Percentiles rank a stretch among this genome's conserved stretches.
phyloP scores from a whole-genome alignment of 495 filamentous ascomycete genomes.

The Tuber magnatum region DNA sequence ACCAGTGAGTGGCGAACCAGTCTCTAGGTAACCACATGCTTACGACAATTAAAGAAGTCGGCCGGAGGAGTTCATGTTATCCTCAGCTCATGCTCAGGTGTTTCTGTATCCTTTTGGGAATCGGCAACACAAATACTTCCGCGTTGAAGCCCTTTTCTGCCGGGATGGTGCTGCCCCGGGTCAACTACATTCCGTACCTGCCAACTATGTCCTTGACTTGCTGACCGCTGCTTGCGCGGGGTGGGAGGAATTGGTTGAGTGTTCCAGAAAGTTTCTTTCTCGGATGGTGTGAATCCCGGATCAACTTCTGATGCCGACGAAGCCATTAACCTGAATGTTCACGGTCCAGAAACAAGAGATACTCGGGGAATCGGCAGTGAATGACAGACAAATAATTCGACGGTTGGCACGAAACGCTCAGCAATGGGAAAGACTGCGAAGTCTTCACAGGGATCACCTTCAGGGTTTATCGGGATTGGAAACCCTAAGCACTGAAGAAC shows the following conservation, averaged over 20 bases:
- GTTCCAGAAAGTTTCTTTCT: constrained; percentile 2
- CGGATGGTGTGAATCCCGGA: background rate
- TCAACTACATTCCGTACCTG: background rate
- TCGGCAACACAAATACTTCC: background rate
- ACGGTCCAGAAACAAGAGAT: background rate
- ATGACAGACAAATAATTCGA: background rate
- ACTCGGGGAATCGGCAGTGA: constrained; percentile 1
- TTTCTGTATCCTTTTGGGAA: background rate
- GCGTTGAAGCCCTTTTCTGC: background rate
- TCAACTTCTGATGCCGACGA: background rate
- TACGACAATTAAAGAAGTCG: background rate
- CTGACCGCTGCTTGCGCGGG: background rate
- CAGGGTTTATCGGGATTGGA: background rate
- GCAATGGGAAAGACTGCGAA: background rate
- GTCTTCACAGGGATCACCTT: background rate
- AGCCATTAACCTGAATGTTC: background rate
- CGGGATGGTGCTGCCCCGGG: background rate
- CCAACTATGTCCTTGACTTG: background rate
- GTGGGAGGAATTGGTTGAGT: constrained; percentile 3
- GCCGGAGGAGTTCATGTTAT: constrained; percentile 2
- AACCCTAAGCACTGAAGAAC: background rate
- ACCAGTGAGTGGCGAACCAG: background rate
- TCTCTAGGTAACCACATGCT: background rate
- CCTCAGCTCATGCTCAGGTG: background rate
- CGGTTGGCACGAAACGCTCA: background rate